Evolutionary conservation across 2,329 filamentous ascomycete genomes (phyloP).

Genomic region (Pseudogymnoascus sp.): DNA sequence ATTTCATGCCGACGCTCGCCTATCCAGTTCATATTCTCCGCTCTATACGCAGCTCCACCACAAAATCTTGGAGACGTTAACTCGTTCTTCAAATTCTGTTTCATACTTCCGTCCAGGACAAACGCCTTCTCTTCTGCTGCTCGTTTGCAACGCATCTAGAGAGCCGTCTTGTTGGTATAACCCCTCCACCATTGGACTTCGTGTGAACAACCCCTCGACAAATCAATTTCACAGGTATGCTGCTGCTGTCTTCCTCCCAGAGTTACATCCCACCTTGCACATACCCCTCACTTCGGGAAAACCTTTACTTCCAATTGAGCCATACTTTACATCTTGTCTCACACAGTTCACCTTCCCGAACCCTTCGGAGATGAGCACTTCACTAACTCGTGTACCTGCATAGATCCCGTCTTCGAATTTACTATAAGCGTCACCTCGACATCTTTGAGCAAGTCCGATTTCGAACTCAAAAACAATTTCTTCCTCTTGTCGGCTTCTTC

Average conservation of each 20-base stretch:
- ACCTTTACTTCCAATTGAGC: background rate
- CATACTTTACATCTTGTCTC: background rate
- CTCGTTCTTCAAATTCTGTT: constrained; percentile 30
- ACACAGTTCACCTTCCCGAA: background rate
- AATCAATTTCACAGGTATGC: constrained; percentile 4
- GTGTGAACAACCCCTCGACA: constrained; percentile 1
- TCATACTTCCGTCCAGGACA: constrained; percentile 11
- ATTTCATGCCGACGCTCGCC: constrained; percentile 31
- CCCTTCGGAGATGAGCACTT: constrained; percentile 1
- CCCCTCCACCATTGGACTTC: constrained; percentile 2
- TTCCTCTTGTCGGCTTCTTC: constrained; percentile 21
- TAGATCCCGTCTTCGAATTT: constrained; percentile 9
- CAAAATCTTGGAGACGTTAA: constrained; percentile 33
- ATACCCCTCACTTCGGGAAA: constrained; percentile 1
- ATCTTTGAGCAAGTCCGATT: constrained; percentile 13
- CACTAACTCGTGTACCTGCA: constrained; percentile 6
- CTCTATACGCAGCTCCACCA: constrained; percentile 19
- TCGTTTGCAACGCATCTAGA: constrained; percentile 10
- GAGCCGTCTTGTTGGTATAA: background rate
- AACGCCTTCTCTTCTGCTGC: constrained; percentile 3
- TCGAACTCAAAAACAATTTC: constrained; percentile 19
- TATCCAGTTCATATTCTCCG: constrained; percentile 27
- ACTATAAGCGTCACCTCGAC: background rate
- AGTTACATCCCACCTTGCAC: constrained; percentile 8
- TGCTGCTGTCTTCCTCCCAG: background rate